Base-by-base conservation (phyloP, 768 basidiomycete species). In the Kwoniella dendrophila region DNA sequence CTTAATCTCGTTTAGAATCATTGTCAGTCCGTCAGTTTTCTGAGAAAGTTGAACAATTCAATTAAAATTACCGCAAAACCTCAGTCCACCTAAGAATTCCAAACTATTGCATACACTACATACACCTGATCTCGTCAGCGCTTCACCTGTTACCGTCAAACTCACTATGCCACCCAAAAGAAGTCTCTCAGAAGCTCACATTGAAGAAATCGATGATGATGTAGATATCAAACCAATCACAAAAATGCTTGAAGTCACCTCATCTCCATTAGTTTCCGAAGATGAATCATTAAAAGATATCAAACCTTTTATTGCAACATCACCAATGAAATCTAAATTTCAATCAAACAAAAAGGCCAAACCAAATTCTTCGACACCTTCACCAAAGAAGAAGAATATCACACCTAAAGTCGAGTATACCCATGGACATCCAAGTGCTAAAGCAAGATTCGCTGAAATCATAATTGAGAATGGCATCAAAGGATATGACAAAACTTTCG, bases 401-500 rank as follows among this genome's bases (percentile, higher is more conserved):
- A 16, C 12, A 26, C 7, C 14, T 30, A 26, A 49, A 16, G 27
- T 48, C 12, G 47, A 48, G n/a, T 27, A 2, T 3, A 26, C 38
- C 38, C 38, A 4, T 29, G 29, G 6, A 3, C 14, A 11, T 48
- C 11, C 3, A 0, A 50, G 47, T 50, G 40, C 63, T 7, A 59
- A 57, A 43, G 62, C 54, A 6, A 55, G 29, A 32, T 53, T 68
- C 4, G 56, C 58, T 4, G 55, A 49, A 44, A 52, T 56, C 34
- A 56, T 68, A 41, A 34, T 68, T 26, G 53, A 60, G 4, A 24
- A 44, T 16, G 62, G 66, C 2, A 3, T 61, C 4, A 63, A 61
- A 54, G 48, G 22, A 6, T 32, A 59, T 8, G 36, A 57, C 27
- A 55, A 40, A 12, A 36, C 44, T 11, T 49, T 56, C 20, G 62